Evolutionary conservation across 2,329 filamentous ascomycete species (phyloP).

Genomic region (Stenocarpella maydis): DNA sequence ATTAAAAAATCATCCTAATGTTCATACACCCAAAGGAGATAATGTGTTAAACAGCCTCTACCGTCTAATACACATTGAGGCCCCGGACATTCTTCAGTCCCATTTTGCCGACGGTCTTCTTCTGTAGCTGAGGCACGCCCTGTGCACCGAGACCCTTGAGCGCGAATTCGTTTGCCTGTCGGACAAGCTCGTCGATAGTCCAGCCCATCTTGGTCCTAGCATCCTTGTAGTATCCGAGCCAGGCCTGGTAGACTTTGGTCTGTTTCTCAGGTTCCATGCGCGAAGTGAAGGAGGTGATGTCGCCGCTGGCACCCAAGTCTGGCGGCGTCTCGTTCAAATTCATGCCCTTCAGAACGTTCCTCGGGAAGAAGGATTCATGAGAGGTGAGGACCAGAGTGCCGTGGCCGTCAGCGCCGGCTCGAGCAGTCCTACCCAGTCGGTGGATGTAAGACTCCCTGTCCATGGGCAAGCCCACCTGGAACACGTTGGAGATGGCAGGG

Average conservation of each 20-base stretch:
- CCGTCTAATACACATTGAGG: conserved; percentile 54
- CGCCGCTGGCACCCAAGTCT: conserved; percentile 52
- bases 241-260: conserved; percentile 62
- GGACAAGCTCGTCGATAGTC: conserved; percentile 55
- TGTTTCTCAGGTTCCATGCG: conserved; percentile 55
- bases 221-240: conserved; percentile 65
- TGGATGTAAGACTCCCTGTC: conserved; percentile 73
- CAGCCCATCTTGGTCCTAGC: conserved; percentile 55
- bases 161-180: conserved; percentile 60
- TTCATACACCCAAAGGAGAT: not conserved
- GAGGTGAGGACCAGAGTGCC: conserved; percentile 67
- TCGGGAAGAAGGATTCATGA: conserved; percentile 59
- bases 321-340: conserved; percentile 56
- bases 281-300: conserved; percentile 49
- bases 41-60: not conserved
- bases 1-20: not conserved
- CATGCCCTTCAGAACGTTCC: conserved; percentile 61
- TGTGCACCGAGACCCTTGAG: conserved; percentile 54
- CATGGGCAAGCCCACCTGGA: conserved; percentile 68
- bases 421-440: conserved; percentile 71
- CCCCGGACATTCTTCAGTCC: conserved; percentile 61
- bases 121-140: conserved; percentile 56
- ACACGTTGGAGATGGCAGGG: conserved; percentile 72
- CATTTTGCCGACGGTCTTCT: conserved; percentile 63
- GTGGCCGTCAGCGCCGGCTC: conserved; percentile 69